Evolutionary conservation across 495 filamentous ascomycete genomes (phyloP), one percentile per base, ranked within the genome.

Genomic region (Neurospora cerealis): DNA sequence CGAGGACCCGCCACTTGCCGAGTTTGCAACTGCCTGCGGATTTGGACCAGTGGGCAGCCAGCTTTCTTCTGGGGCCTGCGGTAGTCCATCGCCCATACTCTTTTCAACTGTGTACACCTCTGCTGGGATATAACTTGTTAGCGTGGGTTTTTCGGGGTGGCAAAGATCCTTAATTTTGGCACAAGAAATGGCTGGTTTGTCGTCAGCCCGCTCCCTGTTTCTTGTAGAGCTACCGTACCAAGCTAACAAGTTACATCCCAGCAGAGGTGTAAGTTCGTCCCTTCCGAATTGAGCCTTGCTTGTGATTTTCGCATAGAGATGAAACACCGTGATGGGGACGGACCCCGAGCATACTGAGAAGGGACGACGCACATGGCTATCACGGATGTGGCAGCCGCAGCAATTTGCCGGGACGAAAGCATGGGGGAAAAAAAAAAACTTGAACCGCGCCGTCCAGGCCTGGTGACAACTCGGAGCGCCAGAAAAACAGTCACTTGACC

Each of bases 401-500:
- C 13, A 17, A 8, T 62, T 32, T 62, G 21, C 24, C 24, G 54
- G 2, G 54, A 62, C 13, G 8, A 62, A 62, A 32, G 54, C 21
- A 62, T 62, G 13, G 28, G 21, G 5, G 11, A 4, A 28, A 28
- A 62, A 44, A 44, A n/a, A 44, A 44, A n/a, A 0, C 48, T 24
- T 62, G 48, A 34, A 62, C 54, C 54, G 54, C 28, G 28, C 54
- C 28, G 13, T 28, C 24, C 28, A 17, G 28, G 54, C 34, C 54
- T 28, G 54, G 54, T 62, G 54, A 62, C 54, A 13, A 62, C 54
- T 62, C 54, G 54, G 54, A 32, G 28, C 54, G 28, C 54, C 54
- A 62, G 13, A 8, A 62, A 34, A 62, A 17, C 34, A 71, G 72
- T 73, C 72, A 73, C 44, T 73, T 73, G 69, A 73, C 72, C 69